phyloP scores from a whole-genome alignment of 176 grass and related monocot genomes.

The Zoysia pacifica region DNA sequence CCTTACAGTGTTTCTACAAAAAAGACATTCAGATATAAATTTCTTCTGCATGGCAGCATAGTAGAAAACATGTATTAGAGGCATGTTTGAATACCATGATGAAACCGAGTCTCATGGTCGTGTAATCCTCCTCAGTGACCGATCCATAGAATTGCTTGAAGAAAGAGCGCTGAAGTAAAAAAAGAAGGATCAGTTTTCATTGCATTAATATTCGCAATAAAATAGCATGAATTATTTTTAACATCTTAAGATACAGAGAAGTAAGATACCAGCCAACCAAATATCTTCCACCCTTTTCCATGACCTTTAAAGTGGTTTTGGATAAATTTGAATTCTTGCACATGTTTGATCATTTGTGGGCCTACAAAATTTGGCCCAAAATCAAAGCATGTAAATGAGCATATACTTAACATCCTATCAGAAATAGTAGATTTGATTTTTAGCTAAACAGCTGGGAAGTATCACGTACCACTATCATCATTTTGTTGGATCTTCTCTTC shows the following conservation, averaged over 20 bases:
- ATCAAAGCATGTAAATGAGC: background rate
- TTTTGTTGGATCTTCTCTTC: constrained; percentile 54
- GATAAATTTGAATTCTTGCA: constrained; percentile 53
- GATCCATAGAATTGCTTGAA: constrained; percentile 91
- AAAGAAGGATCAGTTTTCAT: background rate
- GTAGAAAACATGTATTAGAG: background rate
- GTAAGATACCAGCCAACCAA: constrained; percentile 58
- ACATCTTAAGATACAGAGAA: background rate
- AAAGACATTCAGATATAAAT: background rate
- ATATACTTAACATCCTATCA: background rate
- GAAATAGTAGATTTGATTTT: background rate
- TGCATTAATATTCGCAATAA: too few relatives aligned
- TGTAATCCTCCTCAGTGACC: constrained; percentile 64
- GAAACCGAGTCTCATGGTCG: constrained; percentile 77
- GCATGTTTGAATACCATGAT: constrained; percentile 52
- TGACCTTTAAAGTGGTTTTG: constrained; percentile 47
- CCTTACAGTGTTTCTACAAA: constrained; percentile 68
- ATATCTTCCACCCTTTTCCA: constrained; percentile 44
- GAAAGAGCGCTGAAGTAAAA: constrained; percentile 60
- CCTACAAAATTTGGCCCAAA: constrained; percentile 25
- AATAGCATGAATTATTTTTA: background rate
- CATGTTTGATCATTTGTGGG: constrained; percentile 53
- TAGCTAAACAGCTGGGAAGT: background rate
- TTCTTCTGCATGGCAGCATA: background rate
- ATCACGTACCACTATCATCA: constrained; percentile 41